phyloP scores from a whole-genome alignment of 495 filamentous ascomycete species.

The Penicillium riverlandense region DNA sequence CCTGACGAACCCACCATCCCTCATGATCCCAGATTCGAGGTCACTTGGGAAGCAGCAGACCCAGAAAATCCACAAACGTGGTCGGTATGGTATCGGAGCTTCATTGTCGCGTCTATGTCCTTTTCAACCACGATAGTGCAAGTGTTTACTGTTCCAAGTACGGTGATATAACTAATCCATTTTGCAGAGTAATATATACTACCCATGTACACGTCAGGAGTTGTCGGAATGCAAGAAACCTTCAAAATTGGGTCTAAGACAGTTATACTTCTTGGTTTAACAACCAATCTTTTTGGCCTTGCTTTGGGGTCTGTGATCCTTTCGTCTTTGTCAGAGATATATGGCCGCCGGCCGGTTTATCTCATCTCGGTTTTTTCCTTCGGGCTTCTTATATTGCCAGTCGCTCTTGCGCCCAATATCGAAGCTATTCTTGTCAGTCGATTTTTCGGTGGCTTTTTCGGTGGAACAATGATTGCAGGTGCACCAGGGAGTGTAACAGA shows the following conservation, averaged over 20 bases:
- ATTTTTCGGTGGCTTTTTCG: constrained; percentile 56
- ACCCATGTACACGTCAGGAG: constrained; percentile 70
- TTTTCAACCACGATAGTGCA: constrained; percentile 58
- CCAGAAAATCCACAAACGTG: constrained; percentile 62
- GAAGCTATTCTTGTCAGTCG: constrained; percentile 52
- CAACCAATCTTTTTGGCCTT: constrained; percentile 62
- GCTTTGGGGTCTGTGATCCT: constrained; percentile 61
- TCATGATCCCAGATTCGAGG: constrained; percentile 52
- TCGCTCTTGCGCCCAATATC: constrained; percentile 61
- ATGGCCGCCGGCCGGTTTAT: constrained; percentile 64
- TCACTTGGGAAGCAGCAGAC: constrained; percentile 54
- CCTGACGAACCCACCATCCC: background rate
- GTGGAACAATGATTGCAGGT: constrained; percentile 60
- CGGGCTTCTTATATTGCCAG: constrained; percentile 58
- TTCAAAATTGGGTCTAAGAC: constrained; percentile 50
- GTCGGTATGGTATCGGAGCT: constrained; percentile 55
- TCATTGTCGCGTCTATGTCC: constrained; percentile 52
- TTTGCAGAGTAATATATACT: constrained; percentile 54
- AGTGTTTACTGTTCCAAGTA: constrained; percentile 1
- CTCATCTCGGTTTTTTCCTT: constrained; percentile 53
- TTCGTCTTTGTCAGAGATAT: constrained; percentile 71
- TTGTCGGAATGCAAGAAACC: constrained; percentile 56
- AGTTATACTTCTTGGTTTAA: constrained; percentile 63
- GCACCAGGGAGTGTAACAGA: constrained; percentile 71
- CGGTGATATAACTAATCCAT: background rate